Evolutionary conservation across 805 yeast genomes (phyloP).

Genomic region (Sungouiozyma intestinalis): DNA sequence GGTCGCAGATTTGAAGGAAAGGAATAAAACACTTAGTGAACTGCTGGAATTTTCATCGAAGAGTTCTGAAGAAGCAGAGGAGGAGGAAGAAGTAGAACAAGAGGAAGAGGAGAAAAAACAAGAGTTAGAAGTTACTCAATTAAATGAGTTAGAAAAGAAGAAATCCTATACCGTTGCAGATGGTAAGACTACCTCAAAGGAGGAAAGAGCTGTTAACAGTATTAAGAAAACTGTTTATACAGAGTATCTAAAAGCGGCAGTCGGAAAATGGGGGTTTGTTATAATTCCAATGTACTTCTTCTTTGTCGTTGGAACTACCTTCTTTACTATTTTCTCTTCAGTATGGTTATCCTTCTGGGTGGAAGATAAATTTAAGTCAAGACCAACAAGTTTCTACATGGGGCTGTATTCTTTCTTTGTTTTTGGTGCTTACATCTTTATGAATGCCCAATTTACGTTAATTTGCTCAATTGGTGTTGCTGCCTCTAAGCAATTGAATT

Average conservation of each 20-base stretch:
- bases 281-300: constrained; percentile 16
- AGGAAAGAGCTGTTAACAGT: constrained; percentile 50
- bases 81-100: constrained; percentile 19
- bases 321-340: constrained; percentile 25
- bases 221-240: constrained; percentile 40
- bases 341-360: constrained; percentile 85
- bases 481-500: constrained; percentile 49
- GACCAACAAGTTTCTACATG: constrained; percentile 52
- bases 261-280: constrained; percentile 33
- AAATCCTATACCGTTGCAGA: constrained; percentile 12
- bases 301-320: constrained; percentile 21
- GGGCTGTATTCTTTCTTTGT: constrained; percentile 63
- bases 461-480: constrained; percentile 33
- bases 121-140: constrained; percentile 8
- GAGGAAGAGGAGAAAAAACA: constrained; percentile 5
- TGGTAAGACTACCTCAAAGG: constrained; percentile 38
- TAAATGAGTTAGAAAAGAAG: constrained; percentile 13
- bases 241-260: constrained; percentile 43
- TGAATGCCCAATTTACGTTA: constrained; percentile 25
- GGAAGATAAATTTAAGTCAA: constrained; percentile 38
- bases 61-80: constrained; percentile 23
- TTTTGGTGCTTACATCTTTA: constrained; percentile 36
- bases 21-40: constrained; percentile 38
- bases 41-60: constrained; percentile 40
- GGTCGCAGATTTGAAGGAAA: constrained; percentile 38